A percentile compares a stretch with the other conserved stretches of the same genome.
phyloP scores from a whole-genome alignment of 352 stramenopile species.

The Globisporangium cederbergense region DNA sequence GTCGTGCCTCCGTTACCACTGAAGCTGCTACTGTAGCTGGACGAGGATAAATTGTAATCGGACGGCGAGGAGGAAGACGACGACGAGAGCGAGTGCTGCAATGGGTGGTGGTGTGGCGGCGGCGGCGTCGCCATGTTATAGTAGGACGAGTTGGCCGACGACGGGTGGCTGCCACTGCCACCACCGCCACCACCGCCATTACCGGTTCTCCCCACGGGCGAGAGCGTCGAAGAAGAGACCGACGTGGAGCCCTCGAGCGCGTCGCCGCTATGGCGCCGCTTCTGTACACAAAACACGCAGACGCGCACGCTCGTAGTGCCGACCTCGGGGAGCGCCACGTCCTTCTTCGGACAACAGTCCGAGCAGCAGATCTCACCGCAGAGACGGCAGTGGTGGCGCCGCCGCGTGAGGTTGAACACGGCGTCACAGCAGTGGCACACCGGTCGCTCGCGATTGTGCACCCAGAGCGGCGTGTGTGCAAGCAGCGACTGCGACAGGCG shows the following conservation, averaged over 20 bases:
- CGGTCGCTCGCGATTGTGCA: slow-evolving; percentile 56
- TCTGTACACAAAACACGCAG: slow-evolving; percentile 54
- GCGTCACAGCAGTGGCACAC: slow-evolving; percentile 60
- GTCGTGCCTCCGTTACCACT: background rate
- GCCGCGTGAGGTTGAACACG: slow-evolving; percentile 66
- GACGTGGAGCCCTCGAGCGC: slow-evolving; percentile 13
- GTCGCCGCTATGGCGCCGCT: slow-evolving; percentile 51
- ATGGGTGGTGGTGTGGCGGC: slow-evolving; percentile 9
- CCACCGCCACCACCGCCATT: background rate
- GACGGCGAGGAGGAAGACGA: slow-evolving; percentile 30
- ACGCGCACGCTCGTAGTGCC: slow-evolving; percentile 63
- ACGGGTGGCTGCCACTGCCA: background rate
- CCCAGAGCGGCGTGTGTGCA: slow-evolving; percentile 62
- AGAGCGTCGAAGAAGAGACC: slow-evolving; percentile 19
- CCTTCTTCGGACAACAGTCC: slow-evolving; percentile 79
- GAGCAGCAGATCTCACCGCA: slow-evolving; percentile 78
- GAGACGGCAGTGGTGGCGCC: slow-evolving; percentile 73
- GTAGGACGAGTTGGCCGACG: background rate
- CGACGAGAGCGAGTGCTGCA: slow-evolving; percentile 16
- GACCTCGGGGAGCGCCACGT: slow-evolving; percentile 61
- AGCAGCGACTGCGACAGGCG: slow-evolving; percentile 68
- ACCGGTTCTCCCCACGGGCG: slow-evolving; percentile 13
- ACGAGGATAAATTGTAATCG: slow-evolving; percentile 44
- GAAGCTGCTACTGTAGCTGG: slow-evolving; percentile 22
- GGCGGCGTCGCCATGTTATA: slow-evolving; percentile 12